Conservation (phyloP, 2,329 filamentous ascomycete species). For the Beauveria pseudobassiana region DNA sequence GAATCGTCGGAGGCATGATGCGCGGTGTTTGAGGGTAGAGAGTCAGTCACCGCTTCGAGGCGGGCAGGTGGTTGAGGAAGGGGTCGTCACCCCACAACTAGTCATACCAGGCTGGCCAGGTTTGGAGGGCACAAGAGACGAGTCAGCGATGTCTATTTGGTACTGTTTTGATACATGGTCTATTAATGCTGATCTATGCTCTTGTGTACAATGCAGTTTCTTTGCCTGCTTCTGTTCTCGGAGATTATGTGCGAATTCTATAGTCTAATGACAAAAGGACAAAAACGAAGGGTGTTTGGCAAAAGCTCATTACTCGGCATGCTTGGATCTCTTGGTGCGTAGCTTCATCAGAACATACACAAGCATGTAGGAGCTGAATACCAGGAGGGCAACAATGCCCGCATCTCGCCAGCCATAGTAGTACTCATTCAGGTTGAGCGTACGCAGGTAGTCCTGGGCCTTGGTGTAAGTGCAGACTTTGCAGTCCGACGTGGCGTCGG, state of each 20-base stretch:
- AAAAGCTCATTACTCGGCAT: conserved; percentile 27
- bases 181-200: neutral
- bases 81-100: neutral
- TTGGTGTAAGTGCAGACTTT: conserved; percentile 51
- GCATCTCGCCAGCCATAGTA: conserved; percentile 61
- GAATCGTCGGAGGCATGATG: conserved; percentile 39
- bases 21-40: no score
- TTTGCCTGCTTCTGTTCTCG: neutral
- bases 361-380: conserved; percentile 42
- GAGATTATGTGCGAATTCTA: neutral
- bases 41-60: no score
- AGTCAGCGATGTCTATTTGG: no score
- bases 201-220: neutral
- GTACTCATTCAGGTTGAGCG: conserved; percentile 52
- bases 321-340: conserved; percentile 40
- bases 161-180: neutral
- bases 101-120: neutral
- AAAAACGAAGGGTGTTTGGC: neutral
- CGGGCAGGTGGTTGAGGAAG: no score
- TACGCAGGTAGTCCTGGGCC: conserved; percentile 53
- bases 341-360: conserved; percentile 42
- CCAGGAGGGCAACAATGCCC: conserved; percentile 50
- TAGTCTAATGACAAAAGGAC: neutral
- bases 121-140: neutral
- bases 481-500: conserved; percentile 47